Evolutionary conservation across 2,329 filamentous ascomycete genomes (phyloP), one percentile per base, ranked within the genome.

Genomic region (Thielaviopsis populi): DNA sequence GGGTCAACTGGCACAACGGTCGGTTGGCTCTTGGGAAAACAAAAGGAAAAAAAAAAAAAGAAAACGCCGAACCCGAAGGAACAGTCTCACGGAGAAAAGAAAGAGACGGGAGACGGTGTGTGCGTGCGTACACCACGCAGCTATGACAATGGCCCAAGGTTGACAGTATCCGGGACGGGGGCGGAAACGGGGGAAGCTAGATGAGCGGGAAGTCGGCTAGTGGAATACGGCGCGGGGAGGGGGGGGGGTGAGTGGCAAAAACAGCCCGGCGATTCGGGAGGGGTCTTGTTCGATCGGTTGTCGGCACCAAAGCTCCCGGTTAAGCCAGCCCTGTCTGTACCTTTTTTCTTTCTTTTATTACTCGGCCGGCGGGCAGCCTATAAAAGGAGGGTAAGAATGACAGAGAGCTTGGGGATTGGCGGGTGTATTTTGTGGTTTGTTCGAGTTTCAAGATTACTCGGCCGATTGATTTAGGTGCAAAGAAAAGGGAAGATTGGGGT

Each of bases 1-100:
- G 48, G 37, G 11, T 24, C 3, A 15, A 60, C 63, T 61, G 59
- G 63, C 40, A 64, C 63, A 56, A 48, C 48, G 59, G 63, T 59
- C 59, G 19, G 19, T 22, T 24, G 10, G 15, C 46, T 27, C 46
- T 50, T 19, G n/a, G 22, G 19, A 11, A 15, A 50, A 22, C 19
- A 48, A 33, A 33, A 33, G 7, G 8, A 48, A 48, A 33, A 33
- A 33, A 33, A 3, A 22, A 48, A 22, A 3, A 33, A 33, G 7
- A 33, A 33, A 37, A 27, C 11, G 61, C 61, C 46, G 46, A 41
- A 22, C 43, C 42, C 17, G 30, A 22, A 50, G 46, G 22, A 24
- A 15, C 22, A 50, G 46, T 22, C 24, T 50, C 19, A 50, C 11
- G 24, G 46, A 22, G 46, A 7, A 3, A 24, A 27, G 27, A 27